Conservation (phyloP, 2,329 filamentous ascomycete genomes). For the Beauveria asiatica region DNA sequence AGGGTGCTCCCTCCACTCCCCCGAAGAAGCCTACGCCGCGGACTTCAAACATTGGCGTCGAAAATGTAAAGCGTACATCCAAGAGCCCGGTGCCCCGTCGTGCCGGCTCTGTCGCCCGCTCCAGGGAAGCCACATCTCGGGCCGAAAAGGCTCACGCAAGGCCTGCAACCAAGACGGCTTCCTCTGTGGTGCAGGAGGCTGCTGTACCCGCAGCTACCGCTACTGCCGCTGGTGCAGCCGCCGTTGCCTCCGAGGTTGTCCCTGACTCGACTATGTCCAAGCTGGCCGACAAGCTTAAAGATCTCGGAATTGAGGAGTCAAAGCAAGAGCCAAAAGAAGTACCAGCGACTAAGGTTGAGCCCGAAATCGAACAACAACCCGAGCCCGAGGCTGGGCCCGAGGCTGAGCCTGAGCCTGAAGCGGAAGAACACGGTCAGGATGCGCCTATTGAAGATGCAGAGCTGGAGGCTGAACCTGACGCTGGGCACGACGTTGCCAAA, state of each 20-base stretch:
- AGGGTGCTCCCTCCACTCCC: constrained; percentile 39
- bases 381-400: not conserved
- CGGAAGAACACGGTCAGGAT: not conserved
- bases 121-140: constrained; percentile 2
- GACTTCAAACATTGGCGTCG: not conserved
- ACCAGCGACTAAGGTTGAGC: not conserved
- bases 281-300: constrained; percentile 4
- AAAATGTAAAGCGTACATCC: constrained; percentile 11
- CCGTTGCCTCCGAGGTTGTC: not conserved
- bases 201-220: not conserved
- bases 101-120: not conserved
- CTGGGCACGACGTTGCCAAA: constrained; percentile 2
- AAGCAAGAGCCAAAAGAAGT: not conserved
- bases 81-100: constrained; percentile 16
- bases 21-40: constrained; percentile 30
- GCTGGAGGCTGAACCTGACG: not conserved
- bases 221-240: not conserved
- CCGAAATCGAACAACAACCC: not conserved
- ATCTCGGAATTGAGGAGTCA: not conserved
- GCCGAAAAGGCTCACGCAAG: not conserved
- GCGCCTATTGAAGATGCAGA: not conserved
- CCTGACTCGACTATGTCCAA: not conserved
- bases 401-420: constrained; percentile 6
- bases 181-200: not conserved
- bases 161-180: not conserved